phyloP scores from a whole-genome alignment of 768 basidiomycete species.

The Hygrophoropsis aurantiaca region DNA sequence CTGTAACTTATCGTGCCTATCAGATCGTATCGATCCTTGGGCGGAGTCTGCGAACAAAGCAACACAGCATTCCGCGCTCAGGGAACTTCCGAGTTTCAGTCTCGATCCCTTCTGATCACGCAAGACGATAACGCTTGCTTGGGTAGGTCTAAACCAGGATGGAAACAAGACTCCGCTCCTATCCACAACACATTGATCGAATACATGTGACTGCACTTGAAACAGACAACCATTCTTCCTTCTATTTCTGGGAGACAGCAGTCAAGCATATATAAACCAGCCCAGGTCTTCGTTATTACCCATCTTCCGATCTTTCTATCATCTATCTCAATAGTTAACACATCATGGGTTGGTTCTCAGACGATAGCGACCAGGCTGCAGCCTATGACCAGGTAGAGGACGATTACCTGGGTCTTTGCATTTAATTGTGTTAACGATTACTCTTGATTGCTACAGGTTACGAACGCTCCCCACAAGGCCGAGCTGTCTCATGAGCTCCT shows the following conservation, averaged over 20 bases:
- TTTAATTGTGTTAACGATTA: no score
- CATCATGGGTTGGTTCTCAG: constrained; percentile 44
- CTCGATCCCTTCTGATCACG: not conserved
- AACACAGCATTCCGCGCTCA: constrained; percentile 2
- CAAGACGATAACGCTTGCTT: not conserved
- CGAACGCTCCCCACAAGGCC: constrained; percentile 3
- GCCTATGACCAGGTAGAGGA: constrained; percentile 41
- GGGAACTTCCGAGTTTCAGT: constrained; percentile 1
- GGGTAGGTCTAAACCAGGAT: not conserved
- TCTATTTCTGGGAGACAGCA: not conserved
- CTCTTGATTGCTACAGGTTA: not conserved
- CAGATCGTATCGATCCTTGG: constrained; percentile 2
- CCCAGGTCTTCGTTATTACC: not conserved
- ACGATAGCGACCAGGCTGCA: constrained; percentile 40
- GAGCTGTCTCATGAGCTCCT: constrained; percentile 1
- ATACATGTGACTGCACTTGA: constrained; percentile 1
- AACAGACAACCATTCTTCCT: constrained; percentile 1
- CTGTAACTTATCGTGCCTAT: constrained; percentile 2
- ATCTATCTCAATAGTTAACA: constrained; percentile 15
- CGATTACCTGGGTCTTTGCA: no score
- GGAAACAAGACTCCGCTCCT: constrained; percentile 14
- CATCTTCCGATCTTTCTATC: constrained; percentile 13
- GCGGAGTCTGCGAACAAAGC: not conserved
- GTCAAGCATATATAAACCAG: constrained; percentile 6
- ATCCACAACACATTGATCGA: no score